phyloP scores from a whole-genome alignment of 2,329 filamentous ascomycete species.

The Verticillium dahliae region DNA sequence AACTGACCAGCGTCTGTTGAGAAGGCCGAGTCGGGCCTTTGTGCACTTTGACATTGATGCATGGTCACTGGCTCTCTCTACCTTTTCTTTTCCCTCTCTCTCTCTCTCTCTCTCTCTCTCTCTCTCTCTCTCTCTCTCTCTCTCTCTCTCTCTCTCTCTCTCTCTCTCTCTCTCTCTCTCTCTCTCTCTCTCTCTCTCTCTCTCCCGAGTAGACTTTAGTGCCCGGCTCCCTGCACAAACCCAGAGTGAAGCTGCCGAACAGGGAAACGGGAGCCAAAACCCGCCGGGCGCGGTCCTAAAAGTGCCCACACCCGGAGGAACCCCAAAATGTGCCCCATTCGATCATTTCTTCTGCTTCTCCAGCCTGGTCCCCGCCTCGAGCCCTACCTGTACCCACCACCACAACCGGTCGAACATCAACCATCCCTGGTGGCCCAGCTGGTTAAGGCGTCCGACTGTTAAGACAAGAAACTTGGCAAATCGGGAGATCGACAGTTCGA shows the following conservation, averaged over 20 bases:
- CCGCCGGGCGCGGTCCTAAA: too few relatives aligned
- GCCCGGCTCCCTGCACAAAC: too few relatives aligned
- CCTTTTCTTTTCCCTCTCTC: too few relatives aligned
- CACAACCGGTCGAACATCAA: neutral
- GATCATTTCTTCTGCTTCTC: neutral
- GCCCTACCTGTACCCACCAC: neutral
- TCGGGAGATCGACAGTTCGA: neutral
- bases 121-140: too few relatives aligned
- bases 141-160: too few relatives aligned
- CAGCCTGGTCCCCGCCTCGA: neutral
- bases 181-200: too few relatives aligned
- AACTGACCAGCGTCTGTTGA: neutral
- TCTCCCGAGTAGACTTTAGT: too few relatives aligned
- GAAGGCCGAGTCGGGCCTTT: neutral
- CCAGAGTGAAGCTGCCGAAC: neutral
- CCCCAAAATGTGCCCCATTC: neutral
- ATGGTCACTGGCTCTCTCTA: too few relatives aligned
- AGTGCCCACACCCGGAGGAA: neutral
- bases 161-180: too few relatives aligned
- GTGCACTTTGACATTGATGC: neutral
- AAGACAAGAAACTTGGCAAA: neutral
- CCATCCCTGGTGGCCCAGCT: neutral
- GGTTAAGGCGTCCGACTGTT: neutral
- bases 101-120: too few relatives aligned
- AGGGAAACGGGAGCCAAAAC: neutral